Conservation (phyloP, 768 basidiomycete genomes). For the Mycena rebaudengoi region DNA sequence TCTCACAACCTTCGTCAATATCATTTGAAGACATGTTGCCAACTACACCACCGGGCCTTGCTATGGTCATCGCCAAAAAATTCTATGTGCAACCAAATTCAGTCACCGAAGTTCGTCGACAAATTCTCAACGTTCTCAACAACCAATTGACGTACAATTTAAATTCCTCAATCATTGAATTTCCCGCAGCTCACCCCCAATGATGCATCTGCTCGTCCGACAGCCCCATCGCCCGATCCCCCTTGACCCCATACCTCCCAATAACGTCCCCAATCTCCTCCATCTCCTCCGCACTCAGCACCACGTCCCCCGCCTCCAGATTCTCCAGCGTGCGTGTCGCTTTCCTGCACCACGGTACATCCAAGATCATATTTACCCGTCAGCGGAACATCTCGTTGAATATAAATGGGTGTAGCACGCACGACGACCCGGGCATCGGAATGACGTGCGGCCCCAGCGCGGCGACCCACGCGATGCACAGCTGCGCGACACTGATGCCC, state of each 20-base stretch:
- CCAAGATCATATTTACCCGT: not conserved
- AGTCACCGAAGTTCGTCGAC: no score
- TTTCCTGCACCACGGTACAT: slow-evolving; percentile 16
- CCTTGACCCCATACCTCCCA: slow-evolving; percentile 18
- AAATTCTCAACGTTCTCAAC: no score
- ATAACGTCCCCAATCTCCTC: slow-evolving; percentile 49
- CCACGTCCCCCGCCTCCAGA: slow-evolving; percentile 50
- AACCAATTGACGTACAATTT: no score
- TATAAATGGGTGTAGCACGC: slow-evolving; percentile 19
- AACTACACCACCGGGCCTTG: no score
- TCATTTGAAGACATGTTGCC: no score
- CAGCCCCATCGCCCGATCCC: slow-evolving; percentile 7
- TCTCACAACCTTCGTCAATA: no score
- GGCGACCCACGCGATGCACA: slow-evolving; percentile 54
- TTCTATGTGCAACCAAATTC: no score
- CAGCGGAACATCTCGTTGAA: not conserved
- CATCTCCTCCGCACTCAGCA: slow-evolving; percentile 49
- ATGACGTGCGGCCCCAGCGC: slow-evolving; percentile 52
- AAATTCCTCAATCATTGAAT: no score
- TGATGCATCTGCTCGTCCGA: slow-evolving; percentile 15
- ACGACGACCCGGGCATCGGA: slow-evolving; percentile 61
- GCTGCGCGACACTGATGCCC: slow-evolving; percentile 51
- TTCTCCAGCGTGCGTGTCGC: slow-evolving; percentile 53
- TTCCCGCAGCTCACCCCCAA: slow-evolving; percentile 24
- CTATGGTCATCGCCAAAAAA: no score